phyloP scores from a whole-genome alignment of 1,139 yeast genomes.

The Suhomyces choctaworum region DNA sequence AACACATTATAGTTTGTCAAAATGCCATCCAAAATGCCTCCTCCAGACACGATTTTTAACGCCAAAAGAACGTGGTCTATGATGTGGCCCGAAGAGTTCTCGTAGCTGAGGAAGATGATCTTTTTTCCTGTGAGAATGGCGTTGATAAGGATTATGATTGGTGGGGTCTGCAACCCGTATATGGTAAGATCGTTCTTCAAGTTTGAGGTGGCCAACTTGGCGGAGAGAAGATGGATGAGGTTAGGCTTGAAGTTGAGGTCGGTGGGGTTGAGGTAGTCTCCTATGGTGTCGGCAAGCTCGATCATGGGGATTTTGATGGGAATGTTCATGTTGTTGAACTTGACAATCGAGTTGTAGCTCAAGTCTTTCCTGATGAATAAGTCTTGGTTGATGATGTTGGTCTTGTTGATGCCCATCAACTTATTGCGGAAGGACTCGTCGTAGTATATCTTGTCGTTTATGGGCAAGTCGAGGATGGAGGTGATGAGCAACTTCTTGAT shows the following conservation, averaged over 20 bases:
- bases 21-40: slow-evolving; percentile 56
- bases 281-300: slow-evolving; percentile 42
- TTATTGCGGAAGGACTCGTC: slow-evolving; percentile 42
- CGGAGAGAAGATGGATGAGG: slow-evolving; percentile 38
- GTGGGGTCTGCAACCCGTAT: slow-evolving; percentile 61
- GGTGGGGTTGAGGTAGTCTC: slow-evolving; percentile 51
- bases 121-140: slow-evolving; percentile 61
- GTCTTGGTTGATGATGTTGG: slow-evolving; percentile 26
- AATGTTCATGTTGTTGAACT: slow-evolving; percentile 42
- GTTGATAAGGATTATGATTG: slow-evolving; percentile 54
- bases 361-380: slow-evolving; percentile 46
- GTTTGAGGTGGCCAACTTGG: slow-evolving; percentile 32
- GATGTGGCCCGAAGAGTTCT: slow-evolving; percentile 54
- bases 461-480: slow-evolving; percentile 48
- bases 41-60: slow-evolving; percentile 57
- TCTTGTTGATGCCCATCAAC: slow-evolving; percentile 41
- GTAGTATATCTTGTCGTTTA: slow-evolving; percentile 44
- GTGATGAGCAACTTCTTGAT: slow-evolving; percentile 44
- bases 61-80: slow-evolving; percentile 56
- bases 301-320: slow-evolving; percentile 47
- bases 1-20: slow-evolving; percentile 50
- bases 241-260: slow-evolving; percentile 46
- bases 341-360: slow-evolving; percentile 42
- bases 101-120: slow-evolving; percentile 55
- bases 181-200: slow-evolving; percentile 44